Conservation (phyloP, 129 eudicot genomes). For the Ambrosia trifida region DNA sequence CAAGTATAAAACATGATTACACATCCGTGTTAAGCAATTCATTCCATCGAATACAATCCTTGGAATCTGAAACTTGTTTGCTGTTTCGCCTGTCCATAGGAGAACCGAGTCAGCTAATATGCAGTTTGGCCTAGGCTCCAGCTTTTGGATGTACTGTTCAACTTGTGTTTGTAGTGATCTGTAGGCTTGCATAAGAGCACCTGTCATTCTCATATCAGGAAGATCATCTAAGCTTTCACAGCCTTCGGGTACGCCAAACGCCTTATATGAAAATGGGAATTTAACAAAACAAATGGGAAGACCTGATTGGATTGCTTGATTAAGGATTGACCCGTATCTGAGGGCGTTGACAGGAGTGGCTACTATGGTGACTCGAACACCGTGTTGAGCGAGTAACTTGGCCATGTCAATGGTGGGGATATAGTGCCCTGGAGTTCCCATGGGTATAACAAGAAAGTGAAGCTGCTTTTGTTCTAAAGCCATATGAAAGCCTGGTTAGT, state of each 20-base stretch:
- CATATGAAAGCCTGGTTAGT: slow-evolving; percentile 11
- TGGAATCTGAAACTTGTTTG: slow-evolving; percentile 53
- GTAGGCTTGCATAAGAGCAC: slow-evolving; percentile 25
- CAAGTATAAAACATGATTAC: slow-evolving; percentile 36
- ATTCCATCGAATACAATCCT: slow-evolving; percentile 59
- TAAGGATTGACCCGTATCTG: slow-evolving; percentile 37
- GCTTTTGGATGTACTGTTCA: slow-evolving; percentile 31
- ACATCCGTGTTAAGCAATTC: slow-evolving; percentile 57
- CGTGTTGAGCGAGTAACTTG: slow-evolving; percentile 42
- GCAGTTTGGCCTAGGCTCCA: slow-evolving; percentile 38
- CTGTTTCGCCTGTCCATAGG: slow-evolving; percentile 47
- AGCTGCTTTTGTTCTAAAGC: slow-evolving; percentile 34
- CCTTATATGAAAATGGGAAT: slow-evolving; percentile 40
- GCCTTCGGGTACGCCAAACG: slow-evolving; percentile 60
- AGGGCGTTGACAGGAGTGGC: slow-evolving; percentile 36
- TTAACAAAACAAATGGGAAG: slow-evolving; percentile 40
- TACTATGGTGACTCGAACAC: slow-evolving; percentile 40
- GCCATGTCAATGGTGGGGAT: slow-evolving; percentile 59
- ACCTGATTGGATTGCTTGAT: slow-evolving; percentile 36
- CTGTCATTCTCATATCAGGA: slow-evolving; percentile 17
- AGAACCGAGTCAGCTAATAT: slow-evolving; percentile 47
- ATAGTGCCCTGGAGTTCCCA: slow-evolving; percentile 56
- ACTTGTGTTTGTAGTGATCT: slow-evolving; percentile 31
- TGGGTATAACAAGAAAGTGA: slow-evolving; percentile 53
- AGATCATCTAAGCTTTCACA: slow-evolving; percentile 54